Conservation (phyloP, 345 rosid genomes). For the Brassica rapa region DNA sequence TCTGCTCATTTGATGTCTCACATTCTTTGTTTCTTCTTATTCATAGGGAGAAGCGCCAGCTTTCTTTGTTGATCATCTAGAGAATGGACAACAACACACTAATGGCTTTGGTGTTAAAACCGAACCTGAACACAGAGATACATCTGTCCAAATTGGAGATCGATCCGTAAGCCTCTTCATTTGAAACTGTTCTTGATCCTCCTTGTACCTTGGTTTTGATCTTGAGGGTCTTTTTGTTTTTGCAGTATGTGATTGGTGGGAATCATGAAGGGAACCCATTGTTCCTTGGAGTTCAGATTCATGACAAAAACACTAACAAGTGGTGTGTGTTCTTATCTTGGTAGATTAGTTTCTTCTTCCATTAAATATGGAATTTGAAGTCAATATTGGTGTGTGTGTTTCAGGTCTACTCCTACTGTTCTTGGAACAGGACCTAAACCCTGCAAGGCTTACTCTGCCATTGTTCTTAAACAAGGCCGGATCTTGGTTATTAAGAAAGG, state of each 20-base stretch:
- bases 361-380: neutral
- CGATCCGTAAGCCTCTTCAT: slow-evolving; percentile 53
- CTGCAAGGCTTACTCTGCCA: slow-evolving; percentile 53
- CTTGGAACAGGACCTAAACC: slow-evolving; percentile 61
- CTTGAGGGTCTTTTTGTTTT: slow-evolving; percentile 8
- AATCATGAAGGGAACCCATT: slow-evolving; percentile 51
- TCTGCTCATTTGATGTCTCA: slow-evolving; percentile 27
- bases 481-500: slow-evolving; percentile 70
- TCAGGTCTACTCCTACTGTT: slow-evolving; percentile 61
- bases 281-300: slow-evolving; percentile 58
- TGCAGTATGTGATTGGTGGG: slow-evolving; percentile 72
- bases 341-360: slow-evolving; percentile 6
- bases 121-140: slow-evolving; percentile 46
- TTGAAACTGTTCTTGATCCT: neutral
- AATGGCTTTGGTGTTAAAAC: slow-evolving; percentile 52
- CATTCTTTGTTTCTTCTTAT: slow-evolving; percentile 27
- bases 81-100: no score
- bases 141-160: slow-evolving; percentile 46
- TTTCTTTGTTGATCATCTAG: slow-evolving; percentile 47
- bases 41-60: slow-evolving; percentile 85
- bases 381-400: slow-evolving; percentile 21
- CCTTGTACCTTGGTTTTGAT: slow-evolving; percentile 26
- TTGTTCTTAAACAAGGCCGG: slow-evolving; percentile 56
- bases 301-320: slow-evolving; percentile 49
- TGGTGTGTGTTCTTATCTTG: slow-evolving; percentile 49